Percentiles rank a stretch among this genome's conserved stretches.
phyloP scores from a whole-genome alignment of 345 rosid species.

The Chamaenerion angustifolium region DNA sequence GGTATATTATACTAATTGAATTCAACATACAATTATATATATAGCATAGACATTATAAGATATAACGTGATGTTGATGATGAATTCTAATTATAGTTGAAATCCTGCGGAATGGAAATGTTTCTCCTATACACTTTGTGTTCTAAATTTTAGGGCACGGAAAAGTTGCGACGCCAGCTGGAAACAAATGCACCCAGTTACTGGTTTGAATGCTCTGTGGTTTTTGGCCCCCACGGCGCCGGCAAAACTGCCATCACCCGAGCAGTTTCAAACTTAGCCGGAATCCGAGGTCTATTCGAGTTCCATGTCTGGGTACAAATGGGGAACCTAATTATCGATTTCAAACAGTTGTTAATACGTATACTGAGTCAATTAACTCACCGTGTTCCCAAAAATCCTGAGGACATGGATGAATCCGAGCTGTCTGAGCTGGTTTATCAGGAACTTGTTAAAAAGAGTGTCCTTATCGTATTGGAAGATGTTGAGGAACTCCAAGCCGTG shows the following conservation, averaged over 20 bases:
- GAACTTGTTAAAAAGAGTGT: constrained; percentile 5
- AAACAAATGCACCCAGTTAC: too few species aligned
- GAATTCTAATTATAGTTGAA: too few species aligned
- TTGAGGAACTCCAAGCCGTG: neutral
- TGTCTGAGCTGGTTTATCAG: neutral
- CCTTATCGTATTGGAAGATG: constrained; percentile 13
- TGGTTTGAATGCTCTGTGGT: neutral
- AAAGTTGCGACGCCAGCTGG: too few species aligned
- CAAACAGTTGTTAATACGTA: neutral
- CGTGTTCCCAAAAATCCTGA: neutral
- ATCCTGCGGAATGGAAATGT: too few species aligned
- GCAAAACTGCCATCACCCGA: constrained; percentile 13
- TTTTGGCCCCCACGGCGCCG: constrained; percentile 8
- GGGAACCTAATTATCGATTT: neutral
- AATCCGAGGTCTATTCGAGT: neutral
- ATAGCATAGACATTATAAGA: too few species aligned
- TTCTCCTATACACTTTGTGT: too few species aligned
- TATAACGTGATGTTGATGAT: too few species aligned
- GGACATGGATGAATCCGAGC: neutral
- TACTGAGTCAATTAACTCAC: neutral
- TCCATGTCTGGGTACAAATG: constrained; percentile 9
- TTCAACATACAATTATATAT: too few species aligned
- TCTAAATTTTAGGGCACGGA: too few species aligned
- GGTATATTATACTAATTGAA: too few species aligned
- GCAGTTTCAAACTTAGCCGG: constrained; percentile 2